phyloP scores from a whole-genome alignment of 768 basidiomycete species.

The Myochromella boudieri region DNA sequence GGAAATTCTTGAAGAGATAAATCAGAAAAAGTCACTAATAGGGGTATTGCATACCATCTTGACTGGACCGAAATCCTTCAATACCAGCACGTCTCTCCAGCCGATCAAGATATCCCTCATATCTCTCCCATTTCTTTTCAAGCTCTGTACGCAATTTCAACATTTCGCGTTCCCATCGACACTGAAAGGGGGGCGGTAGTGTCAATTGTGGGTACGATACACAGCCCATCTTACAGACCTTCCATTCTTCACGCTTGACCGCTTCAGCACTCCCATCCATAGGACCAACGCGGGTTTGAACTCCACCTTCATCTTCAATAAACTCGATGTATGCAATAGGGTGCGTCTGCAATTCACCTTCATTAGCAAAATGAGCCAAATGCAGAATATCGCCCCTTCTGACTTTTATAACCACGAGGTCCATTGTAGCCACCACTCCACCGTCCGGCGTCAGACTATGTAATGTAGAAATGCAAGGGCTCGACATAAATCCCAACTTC shows the following conservation, averaged over 20 bases:
- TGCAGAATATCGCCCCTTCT: too few relatives aligned
- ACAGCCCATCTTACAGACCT: constrained; percentile 39
- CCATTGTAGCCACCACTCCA: constrained; percentile 72
- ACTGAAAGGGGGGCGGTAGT: constrained; percentile 38
- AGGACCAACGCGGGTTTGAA: constrained; percentile 56
- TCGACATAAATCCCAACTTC: constrained; percentile 74
- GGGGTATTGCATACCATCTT: constrained; percentile 36
- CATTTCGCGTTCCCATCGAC: constrained; percentile 55
- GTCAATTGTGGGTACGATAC: too few relatives aligned
- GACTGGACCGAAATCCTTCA: constrained; percentile 36
- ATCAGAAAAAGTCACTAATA: background rate
- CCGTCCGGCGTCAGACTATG: constrained; percentile 81
- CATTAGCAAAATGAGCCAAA: background rate
- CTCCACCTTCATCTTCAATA: constrained; percentile 45
- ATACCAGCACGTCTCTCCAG: constrained; percentile 57
- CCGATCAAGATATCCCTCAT: constrained; percentile 64
- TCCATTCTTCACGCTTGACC: constrained; percentile 62
- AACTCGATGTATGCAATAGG: constrained; percentile 83
- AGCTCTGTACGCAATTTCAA: constrained; percentile 56
- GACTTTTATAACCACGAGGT: constrained; percentile 71
- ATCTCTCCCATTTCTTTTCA: constrained; percentile 51
- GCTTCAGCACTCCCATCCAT: constrained; percentile 71
- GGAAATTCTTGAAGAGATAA: constrained; percentile 30
- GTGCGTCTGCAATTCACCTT: constrained; percentile 45
- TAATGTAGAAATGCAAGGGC: constrained; percentile 72